phyloP scores from a whole-genome alignment of 179 eudicot species.

The Beta macrorhiza region DNA sequence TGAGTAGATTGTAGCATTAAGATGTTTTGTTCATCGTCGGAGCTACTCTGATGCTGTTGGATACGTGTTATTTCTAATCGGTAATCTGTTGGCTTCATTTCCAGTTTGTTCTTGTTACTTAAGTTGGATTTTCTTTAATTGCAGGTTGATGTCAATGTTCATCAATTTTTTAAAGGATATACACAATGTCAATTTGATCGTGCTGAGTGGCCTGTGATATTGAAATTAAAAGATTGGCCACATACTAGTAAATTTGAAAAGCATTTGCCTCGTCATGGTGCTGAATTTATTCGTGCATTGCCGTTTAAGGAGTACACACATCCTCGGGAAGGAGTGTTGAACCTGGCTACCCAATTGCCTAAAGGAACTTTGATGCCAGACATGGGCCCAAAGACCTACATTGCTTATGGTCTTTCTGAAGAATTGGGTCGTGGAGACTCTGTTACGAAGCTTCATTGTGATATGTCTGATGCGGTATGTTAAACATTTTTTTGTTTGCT shows the following conservation, averaged over 20 bases:
- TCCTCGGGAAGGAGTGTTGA: conserved; percentile 49
- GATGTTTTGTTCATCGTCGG: neutral
- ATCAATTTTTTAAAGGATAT: conserved; percentile 53
- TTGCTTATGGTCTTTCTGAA: conserved; percentile 63
- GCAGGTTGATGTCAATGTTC: conserved; percentile 59
- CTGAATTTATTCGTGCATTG: conserved; percentile 58
- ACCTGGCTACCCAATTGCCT: conserved; percentile 56
- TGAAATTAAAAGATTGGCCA: conserved; percentile 81
- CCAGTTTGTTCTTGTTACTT: neutral
- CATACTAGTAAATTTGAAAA: conserved; percentile 54
- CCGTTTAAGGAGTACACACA: conserved; percentile 76
- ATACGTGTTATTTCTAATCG: neutral
- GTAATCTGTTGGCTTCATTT: neutral
- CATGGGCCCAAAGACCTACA: conserved; percentile 75
- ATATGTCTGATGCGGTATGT: conserved; percentile 76
- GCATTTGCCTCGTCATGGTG: conserved; percentile 65
- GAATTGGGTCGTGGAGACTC: conserved; percentile 83
- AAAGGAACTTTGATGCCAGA: conserved; percentile 45
- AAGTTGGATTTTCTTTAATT: neutral
- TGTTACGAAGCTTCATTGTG: conserved; percentile 79
- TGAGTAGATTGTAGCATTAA: neutral
- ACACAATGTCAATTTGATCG: conserved; percentile 23
- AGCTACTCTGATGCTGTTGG: neutral
- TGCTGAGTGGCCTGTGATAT: conserved; percentile 46
- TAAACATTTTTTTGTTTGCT: neutral